Base-by-base conservation (phyloP, 441 rosid genomes). In the Kokia cookei region DNA sequence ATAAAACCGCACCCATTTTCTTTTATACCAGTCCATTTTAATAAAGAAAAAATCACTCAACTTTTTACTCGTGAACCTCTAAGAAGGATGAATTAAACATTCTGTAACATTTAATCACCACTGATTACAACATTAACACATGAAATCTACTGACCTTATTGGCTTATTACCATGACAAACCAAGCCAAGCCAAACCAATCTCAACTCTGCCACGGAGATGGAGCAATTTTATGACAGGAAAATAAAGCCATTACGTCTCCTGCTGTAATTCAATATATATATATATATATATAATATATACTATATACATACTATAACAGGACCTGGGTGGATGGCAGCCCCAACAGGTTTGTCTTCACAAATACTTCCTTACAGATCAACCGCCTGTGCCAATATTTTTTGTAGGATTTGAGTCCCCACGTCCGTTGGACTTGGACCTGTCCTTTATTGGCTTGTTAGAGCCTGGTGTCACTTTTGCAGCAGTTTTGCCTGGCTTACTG, bases 351-450 rank as follows among this genome's bases (percentile, higher is more conserved):
- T 17, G 58, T 76, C 47, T 66, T 55, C 73, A 2, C 70, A 35
- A 57, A 54, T 54, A 8, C 62, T 70, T 69, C 32, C 62, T 69
- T 79, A 81, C 65, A 69, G 63, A 77, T 47, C 82, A 62, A 77
- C 75, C 45, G 78, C 80, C 80, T 78, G 82, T 64, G 85, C 82
- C 13, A 75, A 75, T 80, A 75, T 87, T 70, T 72, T 81, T 86
- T 72, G 75, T 63, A 53, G 81, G 85, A 40, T 84, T 82, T 0
- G 80, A 74, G 73, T 83, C 82, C 37, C 83, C 75, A 78, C 68
- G 78, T 73, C 72, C 82, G 37, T 76, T 85, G 54, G 75, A 73
- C 69, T 78, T 80, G 51, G 84, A 59, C 75, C 73, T 83, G 37
- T 84, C 84, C 77, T 70, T 83, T 68, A 51, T 45, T 42, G 70